These are phyloP conservation scores for Immersiporthe knoxdaviesiana DNA, from an alignment of 2,329 filamentous ascomycete genomes.

Conservation along the genomic window DNA sequence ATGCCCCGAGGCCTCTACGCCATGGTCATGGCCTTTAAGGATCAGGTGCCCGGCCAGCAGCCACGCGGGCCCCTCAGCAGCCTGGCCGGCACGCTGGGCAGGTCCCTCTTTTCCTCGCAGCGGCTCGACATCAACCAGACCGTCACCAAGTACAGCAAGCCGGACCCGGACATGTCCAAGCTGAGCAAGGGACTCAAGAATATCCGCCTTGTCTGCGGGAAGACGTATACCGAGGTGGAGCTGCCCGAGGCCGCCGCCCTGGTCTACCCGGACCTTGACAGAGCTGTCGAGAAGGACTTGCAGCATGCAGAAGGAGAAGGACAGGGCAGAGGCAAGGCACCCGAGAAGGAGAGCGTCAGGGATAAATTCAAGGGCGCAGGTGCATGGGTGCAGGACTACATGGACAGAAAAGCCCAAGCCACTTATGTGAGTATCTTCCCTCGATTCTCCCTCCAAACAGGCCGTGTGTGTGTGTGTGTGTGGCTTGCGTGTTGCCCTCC, in stretches of 20 bases:
- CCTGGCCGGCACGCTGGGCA: conserved; percentile 26
- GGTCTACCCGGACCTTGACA: conserved; percentile 43
- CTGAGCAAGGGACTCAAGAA: conserved; percentile 38
- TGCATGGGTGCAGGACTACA: conserved; percentile 49
- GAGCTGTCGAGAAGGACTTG: conserved; percentile 32
- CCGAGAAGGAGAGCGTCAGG: conserved; percentile 15
- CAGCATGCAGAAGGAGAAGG: conserved; percentile 31
- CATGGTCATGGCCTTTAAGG: conserved; percentile 38
- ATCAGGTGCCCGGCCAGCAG: conserved; percentile 30
- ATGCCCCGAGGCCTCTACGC: conserved; percentile 39
- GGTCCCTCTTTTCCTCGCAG: conserved; percentile 28
- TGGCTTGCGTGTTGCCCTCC: neutral
- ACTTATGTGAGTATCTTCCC: conserved; percentile 42
- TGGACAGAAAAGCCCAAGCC: conserved; percentile 52
- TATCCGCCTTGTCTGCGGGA: conserved; percentile 40
- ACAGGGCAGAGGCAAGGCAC: conserved; percentile 33
- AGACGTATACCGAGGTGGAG: conserved; percentile 42
- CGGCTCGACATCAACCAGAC: conserved; percentile 41
- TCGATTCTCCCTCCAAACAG: neutral
- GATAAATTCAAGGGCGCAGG: conserved; percentile 38
- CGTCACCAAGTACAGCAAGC: conserved; percentile 39
- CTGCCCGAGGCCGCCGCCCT: conserved; percentile 45
- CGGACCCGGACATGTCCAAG: conserved; percentile 30
- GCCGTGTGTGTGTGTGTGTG: too few relatives aligned
- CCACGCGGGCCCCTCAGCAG: conserved; percentile 27